Conservation (phyloP, 192 early-diverging fungal species). For the Powellomyces hirtus region DNA sequence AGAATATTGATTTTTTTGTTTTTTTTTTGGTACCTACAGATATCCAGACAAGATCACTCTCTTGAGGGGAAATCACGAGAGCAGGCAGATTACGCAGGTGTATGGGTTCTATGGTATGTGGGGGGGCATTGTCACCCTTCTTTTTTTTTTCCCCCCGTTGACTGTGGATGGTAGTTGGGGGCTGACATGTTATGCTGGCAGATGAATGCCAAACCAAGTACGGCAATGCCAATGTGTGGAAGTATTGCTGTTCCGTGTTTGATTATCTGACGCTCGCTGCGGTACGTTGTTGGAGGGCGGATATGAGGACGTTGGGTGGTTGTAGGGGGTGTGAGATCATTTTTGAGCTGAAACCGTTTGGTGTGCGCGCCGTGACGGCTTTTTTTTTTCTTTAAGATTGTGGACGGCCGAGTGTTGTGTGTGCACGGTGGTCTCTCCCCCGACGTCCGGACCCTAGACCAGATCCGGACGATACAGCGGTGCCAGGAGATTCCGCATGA, state of each 20-base stretch:
- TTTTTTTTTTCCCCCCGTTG: not conserved
- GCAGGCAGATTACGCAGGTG: slow-evolving; percentile 94
- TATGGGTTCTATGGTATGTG: slow-evolving; percentile 91
- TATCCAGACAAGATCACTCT: slow-evolving; percentile 97
- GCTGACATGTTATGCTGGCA: no score
- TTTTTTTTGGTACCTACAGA: slow-evolving; percentile 38
- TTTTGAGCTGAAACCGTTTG: no score
- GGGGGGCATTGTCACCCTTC: no score
- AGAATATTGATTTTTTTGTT: no score
- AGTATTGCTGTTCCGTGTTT: slow-evolving; percentile 92
- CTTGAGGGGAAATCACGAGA: slow-evolving; percentile 95
- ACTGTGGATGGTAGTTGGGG: no score
- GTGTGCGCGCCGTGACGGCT: not conserved
- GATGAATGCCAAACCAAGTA: slow-evolving; percentile 94
- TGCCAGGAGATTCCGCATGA: slow-evolving; percentile 94
- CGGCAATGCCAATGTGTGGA: slow-evolving; percentile 94
- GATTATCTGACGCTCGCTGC: slow-evolving; percentile 89
- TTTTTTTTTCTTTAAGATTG: slow-evolving; percentile 56
- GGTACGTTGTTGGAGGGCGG: no score
- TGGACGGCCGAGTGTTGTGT: slow-evolving; percentile 90
- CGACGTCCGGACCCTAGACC: slow-evolving; percentile 89
- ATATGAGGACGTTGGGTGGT: no score
- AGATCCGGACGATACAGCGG: slow-evolving; percentile 92
- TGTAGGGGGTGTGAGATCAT: no score
- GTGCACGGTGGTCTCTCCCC: slow-evolving; percentile 93